Conservation (phyloP, 805 yeast genomes). For the Candida anglica region DNA sequence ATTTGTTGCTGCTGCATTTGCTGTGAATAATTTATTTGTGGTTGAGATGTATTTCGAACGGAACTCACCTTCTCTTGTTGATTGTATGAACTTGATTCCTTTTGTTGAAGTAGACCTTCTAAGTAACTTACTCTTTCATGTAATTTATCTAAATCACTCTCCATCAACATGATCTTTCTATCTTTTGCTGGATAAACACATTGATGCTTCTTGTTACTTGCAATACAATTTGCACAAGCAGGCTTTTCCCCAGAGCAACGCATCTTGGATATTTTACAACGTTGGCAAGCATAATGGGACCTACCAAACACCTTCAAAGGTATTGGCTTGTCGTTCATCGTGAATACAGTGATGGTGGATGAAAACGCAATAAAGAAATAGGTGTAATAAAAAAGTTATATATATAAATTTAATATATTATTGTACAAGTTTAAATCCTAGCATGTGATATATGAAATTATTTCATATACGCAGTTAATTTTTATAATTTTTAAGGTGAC, state of each 20-base stretch:
- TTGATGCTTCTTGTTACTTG: conserved; percentile 23
- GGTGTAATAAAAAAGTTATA: no score
- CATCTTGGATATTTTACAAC: conserved; percentile 37
- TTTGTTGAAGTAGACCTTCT: conserved; percentile 12
- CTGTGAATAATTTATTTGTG: background rate
- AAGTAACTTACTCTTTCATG: conserved; percentile 28
- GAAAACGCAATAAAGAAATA: no score
- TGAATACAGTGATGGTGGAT: no score
- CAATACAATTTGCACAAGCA: conserved; percentile 36
- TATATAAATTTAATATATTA: no score
- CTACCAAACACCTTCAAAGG: conserved; percentile 41
- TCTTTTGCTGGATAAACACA: conserved; percentile 36
- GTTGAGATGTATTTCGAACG: background rate
- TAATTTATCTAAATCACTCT: conserved; percentile 32
- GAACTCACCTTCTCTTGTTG: background rate
- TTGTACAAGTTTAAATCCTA: no score
- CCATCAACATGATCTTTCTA: conserved; percentile 41
- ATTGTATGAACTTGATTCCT: background rate
- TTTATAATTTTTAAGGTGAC: no score
- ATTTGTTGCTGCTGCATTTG: conserved; percentile 1
- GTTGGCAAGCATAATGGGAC: conserved; percentile 39
- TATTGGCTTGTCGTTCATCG: conserved; percentile 12
- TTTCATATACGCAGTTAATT: no score
- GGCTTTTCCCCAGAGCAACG: conserved; percentile 41
- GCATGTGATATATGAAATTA: no score